Conservation (phyloP, 371 early-diverging fungal genomes). For the Cokeromyces recurvatus region DNA sequence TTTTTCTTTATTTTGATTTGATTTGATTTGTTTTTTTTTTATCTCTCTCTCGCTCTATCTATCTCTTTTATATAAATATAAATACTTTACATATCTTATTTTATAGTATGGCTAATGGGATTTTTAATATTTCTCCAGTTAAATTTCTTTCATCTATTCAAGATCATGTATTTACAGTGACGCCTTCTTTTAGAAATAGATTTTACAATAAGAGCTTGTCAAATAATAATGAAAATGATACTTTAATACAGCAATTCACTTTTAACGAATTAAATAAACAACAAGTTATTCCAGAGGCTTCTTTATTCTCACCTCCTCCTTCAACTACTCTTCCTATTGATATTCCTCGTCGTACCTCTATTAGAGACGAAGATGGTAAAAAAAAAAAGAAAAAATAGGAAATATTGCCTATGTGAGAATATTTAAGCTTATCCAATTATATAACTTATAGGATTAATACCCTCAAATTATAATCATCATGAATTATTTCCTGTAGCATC, state of each 20-base stretch:
- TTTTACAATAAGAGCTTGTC: too few relatives aligned
- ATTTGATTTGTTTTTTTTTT: neutral
- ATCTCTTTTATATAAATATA: too few relatives aligned
- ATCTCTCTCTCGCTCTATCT: too few relatives aligned
- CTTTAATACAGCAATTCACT: too few relatives aligned
- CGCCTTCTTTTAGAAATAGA: conserved; percentile 7
- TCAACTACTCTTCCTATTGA: conserved; percentile 10
- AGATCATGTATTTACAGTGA: conserved; percentile 13
- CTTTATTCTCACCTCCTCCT: neutral
- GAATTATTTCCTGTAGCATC: too few relatives aligned
- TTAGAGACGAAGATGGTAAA: neutral
- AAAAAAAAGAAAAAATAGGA: conserved; percentile 3
- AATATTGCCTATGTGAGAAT: too few relatives aligned
- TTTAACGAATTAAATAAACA: too few relatives aligned
- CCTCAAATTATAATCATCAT: neutral
- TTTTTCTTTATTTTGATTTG: neutral
- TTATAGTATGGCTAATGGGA: conserved; percentile 11
- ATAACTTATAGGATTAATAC: neutral
- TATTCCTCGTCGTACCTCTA: conserved; percentile 1
- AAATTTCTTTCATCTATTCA: conserved; percentile 15
- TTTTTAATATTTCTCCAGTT: conserved; percentile 15
- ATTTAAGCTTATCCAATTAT: too few relatives aligned
- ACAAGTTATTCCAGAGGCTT: neutral
- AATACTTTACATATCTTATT: too few relatives aligned
- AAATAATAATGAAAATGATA: too few relatives aligned